Conservation (phyloP, 1,139 yeast genomes). For the Hemisphaericaspora lyxosophila region DNA sequence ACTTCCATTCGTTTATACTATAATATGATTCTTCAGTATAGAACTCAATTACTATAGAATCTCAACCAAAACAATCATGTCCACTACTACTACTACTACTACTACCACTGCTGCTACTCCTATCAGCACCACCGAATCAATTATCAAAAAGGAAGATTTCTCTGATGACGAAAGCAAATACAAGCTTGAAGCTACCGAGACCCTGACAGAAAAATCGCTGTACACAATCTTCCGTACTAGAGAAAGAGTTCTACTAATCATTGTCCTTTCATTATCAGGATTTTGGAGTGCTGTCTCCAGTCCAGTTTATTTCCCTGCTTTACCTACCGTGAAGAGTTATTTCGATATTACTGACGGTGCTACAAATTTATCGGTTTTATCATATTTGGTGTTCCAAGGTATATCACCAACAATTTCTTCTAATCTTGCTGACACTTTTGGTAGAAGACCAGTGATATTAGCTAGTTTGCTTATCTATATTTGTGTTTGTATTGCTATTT, state of each 20-base stretch:
- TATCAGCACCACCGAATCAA: too few relatives aligned
- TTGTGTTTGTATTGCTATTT: conserved; percentile 36
- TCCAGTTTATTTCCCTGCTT: conserved; percentile 44
- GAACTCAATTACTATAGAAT: too few relatives aligned
- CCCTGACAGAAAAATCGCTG: conserved; percentile 10
- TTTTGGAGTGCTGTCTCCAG: conserved; percentile 42
- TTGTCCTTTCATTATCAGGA: conserved; percentile 32
- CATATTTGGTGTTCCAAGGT: conserved; percentile 40
- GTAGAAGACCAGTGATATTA: conserved; percentile 36
- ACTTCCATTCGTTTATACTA: too few relatives aligned
- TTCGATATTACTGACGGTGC: conserved; percentile 26
- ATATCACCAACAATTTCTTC: conserved; percentile 34
- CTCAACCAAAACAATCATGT: too few relatives aligned
- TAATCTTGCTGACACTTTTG: conserved; percentile 36
- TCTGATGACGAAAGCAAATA: conserved; percentile 1
- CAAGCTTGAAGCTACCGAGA: conserved; percentile 6
- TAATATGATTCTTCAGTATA: too few relatives aligned
- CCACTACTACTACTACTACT: too few relatives aligned
- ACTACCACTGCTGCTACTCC: too few relatives aligned
- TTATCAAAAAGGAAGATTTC: background rate
- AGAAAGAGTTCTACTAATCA: conserved; percentile 21
- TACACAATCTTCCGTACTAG: conserved; percentile 18
- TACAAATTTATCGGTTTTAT: conserved; percentile 37
- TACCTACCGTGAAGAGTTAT: conserved; percentile 32
- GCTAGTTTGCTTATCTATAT: conserved; percentile 27